phyloP scores from a whole-genome alignment of 305 asterid species.

The Fraxinus nigra region DNA sequence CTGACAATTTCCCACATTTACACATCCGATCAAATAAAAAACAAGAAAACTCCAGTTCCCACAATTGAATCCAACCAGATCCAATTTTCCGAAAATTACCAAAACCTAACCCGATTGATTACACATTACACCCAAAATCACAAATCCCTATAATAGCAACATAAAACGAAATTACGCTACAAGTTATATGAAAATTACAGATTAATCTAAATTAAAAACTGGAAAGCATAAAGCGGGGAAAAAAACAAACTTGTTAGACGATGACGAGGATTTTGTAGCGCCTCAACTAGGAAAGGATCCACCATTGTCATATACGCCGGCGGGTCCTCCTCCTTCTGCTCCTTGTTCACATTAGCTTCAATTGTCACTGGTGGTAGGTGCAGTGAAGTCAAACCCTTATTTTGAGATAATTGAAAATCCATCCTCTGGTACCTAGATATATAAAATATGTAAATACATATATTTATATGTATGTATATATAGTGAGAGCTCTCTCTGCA shows the following conservation, averaged over 20 bases:
- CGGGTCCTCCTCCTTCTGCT: slow-evolving; percentile 25
- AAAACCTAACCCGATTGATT: slow-evolving; percentile 1
- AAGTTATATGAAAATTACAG: slow-evolving; percentile 1
- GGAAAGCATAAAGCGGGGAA: slow-evolving; percentile 4
- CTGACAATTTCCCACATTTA: background rate
- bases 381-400: slow-evolving; percentile 35
- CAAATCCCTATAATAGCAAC: background rate
- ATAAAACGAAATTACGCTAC: background rate
- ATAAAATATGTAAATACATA: background rate
- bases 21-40: background rate
- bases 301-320: slow-evolving; percentile 62
- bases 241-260: slow-evolving; percentile 73
- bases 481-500: background rate
- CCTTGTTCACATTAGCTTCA: slow-evolving; percentile 24
- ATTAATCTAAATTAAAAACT: background rate
- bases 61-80: slow-evolving; percentile 12
- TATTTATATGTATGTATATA: background rate
- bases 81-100: slow-evolving; percentile 14
- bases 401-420: background rate
- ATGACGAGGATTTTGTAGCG: slow-evolving; percentile 98
- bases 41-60: background rate
- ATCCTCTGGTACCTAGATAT: background rate
- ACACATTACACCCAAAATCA: slow-evolving; percentile 19
- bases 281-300: slow-evolving; percentile 93
- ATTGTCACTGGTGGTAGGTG: slow-evolving; percentile 15